Base-by-base conservation (phyloP, 2,329 filamentous ascomycete species). In the Hypoxylon rubiginosum region DNA sequence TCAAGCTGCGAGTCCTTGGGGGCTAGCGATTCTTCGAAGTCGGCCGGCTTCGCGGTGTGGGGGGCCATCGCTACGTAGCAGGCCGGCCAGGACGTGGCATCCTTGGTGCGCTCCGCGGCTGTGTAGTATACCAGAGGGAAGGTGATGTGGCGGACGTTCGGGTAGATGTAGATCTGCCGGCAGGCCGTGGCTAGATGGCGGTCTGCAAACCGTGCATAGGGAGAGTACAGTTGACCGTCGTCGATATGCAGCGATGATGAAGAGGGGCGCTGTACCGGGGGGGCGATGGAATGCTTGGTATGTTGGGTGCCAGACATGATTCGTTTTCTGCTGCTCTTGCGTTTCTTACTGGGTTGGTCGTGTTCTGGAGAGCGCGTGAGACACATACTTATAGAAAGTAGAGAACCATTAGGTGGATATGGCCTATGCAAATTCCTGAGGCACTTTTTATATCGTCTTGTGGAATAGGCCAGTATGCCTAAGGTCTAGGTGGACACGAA, bases 51-150 rank as follows among this genome's bases (percentile, higher is more conserved):
- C 10, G 72, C 69, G 21, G 48, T 58, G 13, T 63, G 45, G 8
- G 73, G 73, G 0, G 69, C 63, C 13, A 71, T 36, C 8, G 66
- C 73, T 24, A 73, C 43, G 62, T 64, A 73, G 58, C 51, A 74
- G 10, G 32, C 51, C 1, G 73, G 61, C 19, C 51, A n/a, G 4
- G 53, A 21, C 6, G 45, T 17, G 13, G 50, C 1, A 11, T 32
- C 45, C 4, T 19, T 15, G n/a, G 43, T 51, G 13, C 64, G 64
- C 30, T 55, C 41, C 11, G 24, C 50, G 2, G 56, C 26, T 43
- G 64, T 73, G 64, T 74, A 68, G 64, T 76, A 60, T n/a, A 77
- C 74, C 3, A 77, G 70, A 2, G 75, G 68, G 43, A 77, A 73
- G 10, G 59, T 68, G 32, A 73, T 61, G 50, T 76, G 72, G 9